Evolutionary conservation across 169 alveolate genomes (phyloP), one percentile per base, ranked within the genome.

Genomic region (Amoebophrya sp.): DNA sequence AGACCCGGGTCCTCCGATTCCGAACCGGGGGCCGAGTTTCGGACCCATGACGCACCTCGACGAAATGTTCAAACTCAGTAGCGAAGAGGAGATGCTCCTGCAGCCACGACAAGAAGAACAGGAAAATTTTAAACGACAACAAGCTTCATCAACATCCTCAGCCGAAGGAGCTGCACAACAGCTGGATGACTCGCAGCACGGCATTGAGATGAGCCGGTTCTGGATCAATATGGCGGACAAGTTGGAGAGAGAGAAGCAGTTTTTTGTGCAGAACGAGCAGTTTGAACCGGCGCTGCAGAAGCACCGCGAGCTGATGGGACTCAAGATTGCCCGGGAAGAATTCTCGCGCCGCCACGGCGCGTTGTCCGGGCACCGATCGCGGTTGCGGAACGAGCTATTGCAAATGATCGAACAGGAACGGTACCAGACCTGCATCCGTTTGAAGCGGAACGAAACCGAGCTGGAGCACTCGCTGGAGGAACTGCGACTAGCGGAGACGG

Each of bases 291-390:
- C 66, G 29, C 18, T 66, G 83, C 83, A 66, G 83, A 66, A 66
- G 83, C 83, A 66, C 83, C 1, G 32, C 7, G 83, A 66, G 83
- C 12, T 25, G 10, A 66, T 66, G 35, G 83, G 83, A 1, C 83
- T 66, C 38, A 66, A 66, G 18, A 25, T 66, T 25, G 83, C 83
- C 35, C 29, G 83, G 35, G 83, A 66, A 25, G 83, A 66, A 25
- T 66, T 66, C 83, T 66, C 83, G 2, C 83, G 83, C 38, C 83
- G 83, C 35, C 83, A 66, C 83, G 83, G 83, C 83, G 83, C 83
- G 29, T 25, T 66, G 83, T 0, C 2, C 83, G 83, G 83, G 39
- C 83, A 66, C 83, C 29, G 35, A 7, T 2, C 83, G 29, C 83
- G 83, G 35, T 7, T 66, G 83, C 83, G 83, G 29, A 3, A 66